These are phyloP conservation scores for Cymbidium sinense DNA, from an alignment of 106 monocot species.

Conservation along the genomic window DNA sequence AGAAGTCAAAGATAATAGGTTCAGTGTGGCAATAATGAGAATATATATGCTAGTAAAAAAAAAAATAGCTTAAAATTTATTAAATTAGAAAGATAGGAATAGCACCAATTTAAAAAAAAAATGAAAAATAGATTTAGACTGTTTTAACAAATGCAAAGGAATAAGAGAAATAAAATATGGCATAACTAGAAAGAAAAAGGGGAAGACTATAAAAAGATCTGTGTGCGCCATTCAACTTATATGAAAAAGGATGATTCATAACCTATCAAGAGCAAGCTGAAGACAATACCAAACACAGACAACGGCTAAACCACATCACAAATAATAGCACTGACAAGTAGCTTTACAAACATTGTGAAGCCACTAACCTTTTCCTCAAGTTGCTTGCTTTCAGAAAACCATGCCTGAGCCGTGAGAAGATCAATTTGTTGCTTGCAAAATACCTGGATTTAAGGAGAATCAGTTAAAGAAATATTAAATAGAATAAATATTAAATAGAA, in stretches of 20 bases:
- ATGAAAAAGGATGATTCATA: not conserved
- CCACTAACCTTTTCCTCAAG: constrained; percentile 61
- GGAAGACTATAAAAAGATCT: not conserved
- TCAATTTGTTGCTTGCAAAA: constrained; percentile 69
- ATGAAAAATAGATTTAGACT: not conserved
- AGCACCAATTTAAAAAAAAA: not conserved
- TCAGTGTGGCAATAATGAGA: too few relatives aligned
- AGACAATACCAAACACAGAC: not conserved
- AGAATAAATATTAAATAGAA: not conserved
- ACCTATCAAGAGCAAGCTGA: not conserved
- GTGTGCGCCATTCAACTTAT: not conserved
- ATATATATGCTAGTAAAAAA: too few relatives aligned
- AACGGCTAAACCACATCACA: not conserved
- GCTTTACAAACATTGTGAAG: not conserved
- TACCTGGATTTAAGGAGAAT: constrained; percentile 31
- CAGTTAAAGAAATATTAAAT: not conserved
- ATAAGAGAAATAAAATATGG: not conserved
- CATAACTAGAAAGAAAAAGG: not conserved
- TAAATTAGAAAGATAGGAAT: too few relatives aligned
- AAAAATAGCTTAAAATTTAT: too few relatives aligned
- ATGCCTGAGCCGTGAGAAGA: constrained; percentile 68
- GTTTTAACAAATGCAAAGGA: not conserved
- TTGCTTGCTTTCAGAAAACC: constrained; percentile 69
- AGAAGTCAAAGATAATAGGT: too few relatives aligned
- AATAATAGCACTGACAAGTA: not conserved